These are phyloP conservation scores for Solanum chmielewskii DNA, from an alignment of 257 asterid species.

Conservation along the genomic window DNA sequence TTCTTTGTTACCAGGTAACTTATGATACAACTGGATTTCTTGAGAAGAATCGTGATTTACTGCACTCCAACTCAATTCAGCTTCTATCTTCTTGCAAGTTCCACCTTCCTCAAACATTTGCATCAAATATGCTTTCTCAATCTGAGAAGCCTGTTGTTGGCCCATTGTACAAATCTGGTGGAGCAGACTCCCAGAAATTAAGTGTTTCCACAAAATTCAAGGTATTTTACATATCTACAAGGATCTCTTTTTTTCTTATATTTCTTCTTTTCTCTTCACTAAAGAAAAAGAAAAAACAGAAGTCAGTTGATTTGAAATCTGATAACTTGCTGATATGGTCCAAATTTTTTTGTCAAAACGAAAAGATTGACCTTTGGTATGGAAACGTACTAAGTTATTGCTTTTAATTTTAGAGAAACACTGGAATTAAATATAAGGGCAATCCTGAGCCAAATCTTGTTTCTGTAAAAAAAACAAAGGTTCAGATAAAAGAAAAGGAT, in stretches of 20 bases:
- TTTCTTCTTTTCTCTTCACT: background rate
- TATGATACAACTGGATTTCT: constrained; percentile 89
- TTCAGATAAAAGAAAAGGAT: background rate
- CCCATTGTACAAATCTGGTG: constrained; percentile 81
- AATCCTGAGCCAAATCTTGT: background rate
- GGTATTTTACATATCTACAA: constrained; percentile 25
- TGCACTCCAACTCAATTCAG: constrained; percentile 79
- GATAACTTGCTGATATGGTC: background rate
- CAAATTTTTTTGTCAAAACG: background rate
- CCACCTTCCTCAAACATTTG: constrained; percentile 87
- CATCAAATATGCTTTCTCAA: constrained; percentile 73
- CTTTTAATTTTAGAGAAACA: background rate
- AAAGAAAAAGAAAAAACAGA: background rate
- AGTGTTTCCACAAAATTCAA: constrained; percentile 92
- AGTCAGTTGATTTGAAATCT: background rate
- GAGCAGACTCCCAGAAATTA: constrained; percentile 91
- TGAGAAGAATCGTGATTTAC: constrained; percentile 93
- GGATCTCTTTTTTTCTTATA: background rate
- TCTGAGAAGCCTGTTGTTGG: constrained; percentile 86
- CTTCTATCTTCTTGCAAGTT: constrained; percentile 84
- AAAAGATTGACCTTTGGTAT: background rate
- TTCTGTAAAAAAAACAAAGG: background rate
- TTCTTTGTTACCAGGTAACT: constrained; percentile 49
- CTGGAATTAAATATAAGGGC: background rate
- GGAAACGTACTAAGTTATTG: background rate